Base-by-base conservation (phyloP, 192 early-diverging fungal species). In the Coemansia sp. region DNA sequence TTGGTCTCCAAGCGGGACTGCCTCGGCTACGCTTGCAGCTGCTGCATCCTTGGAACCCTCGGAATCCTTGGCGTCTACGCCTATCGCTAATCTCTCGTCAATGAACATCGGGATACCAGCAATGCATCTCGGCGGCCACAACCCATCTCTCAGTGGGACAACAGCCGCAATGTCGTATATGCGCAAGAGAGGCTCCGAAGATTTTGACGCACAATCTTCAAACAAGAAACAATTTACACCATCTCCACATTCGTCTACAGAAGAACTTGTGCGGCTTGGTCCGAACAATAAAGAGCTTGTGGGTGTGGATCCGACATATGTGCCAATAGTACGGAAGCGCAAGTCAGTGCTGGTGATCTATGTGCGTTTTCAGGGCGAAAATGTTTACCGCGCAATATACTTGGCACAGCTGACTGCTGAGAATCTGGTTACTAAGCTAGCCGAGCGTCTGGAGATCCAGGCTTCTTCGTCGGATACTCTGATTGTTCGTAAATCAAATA, bases 281-380 rank as follows among this genome's bases (percentile, higher is more conserved):
- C 61, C 68, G 5, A 62, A 62, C 50, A 51, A 28, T 19, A 21
- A 34, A 2, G 76, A 74, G 67, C 50, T 71, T 3, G 50, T 71
- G 10, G 88, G 87, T 44, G 72, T 83, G 19, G 89, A 89, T 65
- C 85, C 87, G 50, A 83, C 72, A 12, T 89, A 89, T 73, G 75
- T 86, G 32, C 88, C 88, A 10, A 76, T 78, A 30, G 30, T 56
- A 9, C 65, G 67, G 23, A 81, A 73, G 56, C 60, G 56, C 49
- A 74, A 51, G 59, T 49, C 73, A 34, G 81, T 85, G 25, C 57
- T 88, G 24, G 82, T 83, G 14, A 69, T 88, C 4, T 88, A 85
- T 62, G 79, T 82, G 54, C 75, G 77, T 58, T 84, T 85, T 51
- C 76, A 74, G n/a, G 71, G 75, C 66, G 82, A 85, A 49, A 48